phyloP scores from a whole-genome alignment of 805 yeast genomes.

The Saturnispora saitoi region DNA sequence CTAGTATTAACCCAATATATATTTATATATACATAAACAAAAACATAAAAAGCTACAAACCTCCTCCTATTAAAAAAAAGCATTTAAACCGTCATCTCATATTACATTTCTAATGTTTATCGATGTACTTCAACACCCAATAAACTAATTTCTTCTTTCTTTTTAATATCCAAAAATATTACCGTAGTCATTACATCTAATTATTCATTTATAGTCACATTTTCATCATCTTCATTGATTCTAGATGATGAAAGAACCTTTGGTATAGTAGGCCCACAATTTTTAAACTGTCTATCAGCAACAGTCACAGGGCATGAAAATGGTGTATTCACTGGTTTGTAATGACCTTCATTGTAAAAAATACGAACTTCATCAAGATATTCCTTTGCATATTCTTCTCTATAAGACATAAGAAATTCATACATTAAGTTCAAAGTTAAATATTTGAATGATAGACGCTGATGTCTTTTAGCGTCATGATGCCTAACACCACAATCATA shows the following conservation, averaged over 20 bases:
- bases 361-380: slow-evolving; percentile 27
- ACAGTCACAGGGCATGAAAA: slow-evolving; percentile 14
- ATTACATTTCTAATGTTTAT: no score
- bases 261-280: slow-evolving; percentile 4
- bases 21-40: neutral
- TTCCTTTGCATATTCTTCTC: slow-evolving; percentile 24
- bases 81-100: neutral
- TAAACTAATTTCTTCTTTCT: neutral
- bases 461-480: slow-evolving; percentile 24
- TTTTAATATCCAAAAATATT: neutral
- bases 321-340: slow-evolving; percentile 21
- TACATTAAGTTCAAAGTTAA: slow-evolving; percentile 23
- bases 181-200: neutral
- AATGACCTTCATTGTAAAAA: slow-evolving; percentile 25
- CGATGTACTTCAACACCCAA: neutral
- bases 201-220: neutral
- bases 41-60: neutral
- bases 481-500: slow-evolving; percentile 27
- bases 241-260: slow-evolving; percentile 14
- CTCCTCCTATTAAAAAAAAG: neutral
- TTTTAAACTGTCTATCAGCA: slow-evolving; percentile 5
- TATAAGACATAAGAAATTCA: slow-evolving; percentile 29
- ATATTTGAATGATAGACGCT: slow-evolving; percentile 19
- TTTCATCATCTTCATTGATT: neutral
- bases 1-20: neutral